Evolutionary conservation across 2,329 filamentous ascomycete species (phyloP), one percentile per base, ranked within the genome.

Genomic region (Rugonectria rugulosa): DNA sequence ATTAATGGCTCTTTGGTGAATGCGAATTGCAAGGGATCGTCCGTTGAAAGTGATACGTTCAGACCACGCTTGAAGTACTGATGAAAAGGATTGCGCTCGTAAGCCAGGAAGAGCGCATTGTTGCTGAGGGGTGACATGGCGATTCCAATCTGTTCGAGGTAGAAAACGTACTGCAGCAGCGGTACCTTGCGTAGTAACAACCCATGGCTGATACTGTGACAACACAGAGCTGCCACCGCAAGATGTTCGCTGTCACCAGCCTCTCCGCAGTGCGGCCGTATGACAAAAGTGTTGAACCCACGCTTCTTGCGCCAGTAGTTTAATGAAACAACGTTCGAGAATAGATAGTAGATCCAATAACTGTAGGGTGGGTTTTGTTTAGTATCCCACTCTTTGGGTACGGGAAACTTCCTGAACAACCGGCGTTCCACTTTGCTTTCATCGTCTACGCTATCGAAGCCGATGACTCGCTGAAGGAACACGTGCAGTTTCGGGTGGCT

Each of bases 71-170:
- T 89, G 80, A 99, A 99, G 75, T 99, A 99, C 68, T 90, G 91
- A 65, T 96, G 83, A 76, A 97, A 99, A 0, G 95, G 95, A 66
- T 99, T 99, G 56, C 96, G 88, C 73, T 99, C 95, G 70, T 99
- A 98, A 1, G 94, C 92, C 47, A 99, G 78, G 77, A 99, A 99
- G 26, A 99, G 78, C 0, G 95, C 95, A 67, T 99, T 99, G 79
- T 99, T 99, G 74, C 92, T 97, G 40, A 99, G 82, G 3, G 95
- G 95, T n/a, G 94, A 98, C 95, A 99, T 99, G 58, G 95, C 95
- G 60, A 99, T 95, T 54, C 95, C 95, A 60, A 99, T 97, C 71
- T 98, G 94, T 70, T 99, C 93, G 17, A 99, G 85, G 68, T 99
- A 99, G 77, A 97, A 99, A 45, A 98, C 87, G 74, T 99, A 99